phyloP scores from a whole-genome alignment of 768 basidiomycete genomes.

The Amanita fuliginea region DNA sequence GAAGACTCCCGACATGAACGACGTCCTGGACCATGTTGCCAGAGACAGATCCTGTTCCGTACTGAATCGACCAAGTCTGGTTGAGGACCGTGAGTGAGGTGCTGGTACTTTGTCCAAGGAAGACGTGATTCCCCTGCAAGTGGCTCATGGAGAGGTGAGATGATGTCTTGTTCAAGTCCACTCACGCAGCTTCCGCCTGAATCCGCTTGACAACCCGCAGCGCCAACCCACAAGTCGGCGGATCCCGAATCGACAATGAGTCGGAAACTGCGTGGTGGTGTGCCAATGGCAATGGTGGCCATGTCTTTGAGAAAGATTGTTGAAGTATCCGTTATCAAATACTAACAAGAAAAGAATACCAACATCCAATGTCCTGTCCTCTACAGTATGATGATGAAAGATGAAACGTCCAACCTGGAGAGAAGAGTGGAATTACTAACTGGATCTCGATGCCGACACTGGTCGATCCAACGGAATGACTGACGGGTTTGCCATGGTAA shows the following conservation, averaged over 20 bases:
- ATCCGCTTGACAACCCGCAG: slow-evolving; percentile 29
- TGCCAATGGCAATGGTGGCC: slow-evolving; percentile 26
- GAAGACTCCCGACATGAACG: slow-evolving; percentile 46
- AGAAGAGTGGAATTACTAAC: slow-evolving; percentile 18
- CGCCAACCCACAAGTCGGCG: slow-evolving; percentile 48
- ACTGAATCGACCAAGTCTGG: slow-evolving; percentile 34
- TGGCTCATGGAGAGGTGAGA: not conserved
- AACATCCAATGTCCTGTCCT: slow-evolving; percentile 41
- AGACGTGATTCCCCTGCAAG: slow-evolving; percentile 25
- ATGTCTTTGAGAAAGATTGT: slow-evolving; percentile 16
- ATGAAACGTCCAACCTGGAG: not conserved
- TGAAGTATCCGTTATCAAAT: not conserved
- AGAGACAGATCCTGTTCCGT: slow-evolving; percentile 46
- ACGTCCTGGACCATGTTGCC: slow-evolving; percentile 50
- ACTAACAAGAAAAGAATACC: slow-evolving; percentile 7
- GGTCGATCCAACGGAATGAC: slow-evolving; percentile 10
- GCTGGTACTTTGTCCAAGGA: slow-evolving; percentile 47
- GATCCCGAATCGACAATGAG: slow-evolving; percentile 55
- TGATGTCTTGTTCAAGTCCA: not conserved
- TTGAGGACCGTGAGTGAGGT: slow-evolving; percentile 42
- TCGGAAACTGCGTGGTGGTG: slow-evolving; percentile 34
- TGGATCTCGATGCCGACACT: slow-evolving; percentile 49
- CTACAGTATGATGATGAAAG: slow-evolving; percentile 15
- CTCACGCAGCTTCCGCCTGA: slow-evolving; percentile 21
- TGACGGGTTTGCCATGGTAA: not conserved